A percentile compares a stretch with the other conserved stretches of the same genome.
These are phyloP conservation scores for Scedosporium dehoogii DNA, from an alignment of 2,329 filamentous ascomycete genomes.

Conservation along the genomic window DNA sequence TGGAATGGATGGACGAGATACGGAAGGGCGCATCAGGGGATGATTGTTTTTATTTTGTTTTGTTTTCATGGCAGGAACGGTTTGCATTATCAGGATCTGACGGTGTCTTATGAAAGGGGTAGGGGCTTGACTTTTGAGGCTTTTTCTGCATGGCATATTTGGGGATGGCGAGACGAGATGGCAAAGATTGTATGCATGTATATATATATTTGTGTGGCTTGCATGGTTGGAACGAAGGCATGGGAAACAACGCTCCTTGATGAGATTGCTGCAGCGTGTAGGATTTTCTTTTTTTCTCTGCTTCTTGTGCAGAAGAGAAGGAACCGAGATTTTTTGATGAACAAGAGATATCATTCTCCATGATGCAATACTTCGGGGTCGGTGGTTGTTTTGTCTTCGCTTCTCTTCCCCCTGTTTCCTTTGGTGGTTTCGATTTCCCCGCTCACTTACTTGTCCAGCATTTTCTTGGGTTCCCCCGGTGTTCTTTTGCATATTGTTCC, in stretches of 20 bases:
- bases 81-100: background rate
- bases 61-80: background rate
- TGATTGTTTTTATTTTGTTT: background rate
- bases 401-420: background rate
- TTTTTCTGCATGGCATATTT: background rate
- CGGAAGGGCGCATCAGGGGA: background rate
- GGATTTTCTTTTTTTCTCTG: background rate
- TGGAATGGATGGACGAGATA: background rate
- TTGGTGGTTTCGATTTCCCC: background rate
- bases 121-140: background rate
- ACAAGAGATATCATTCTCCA: background rate
- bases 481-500: background rate
- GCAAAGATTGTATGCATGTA: slow-evolving; percentile 1
- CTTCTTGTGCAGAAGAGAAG: background rate
- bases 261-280: background rate
- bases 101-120: background rate
- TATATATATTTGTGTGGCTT: background rate
- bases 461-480: background rate
- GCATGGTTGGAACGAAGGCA: slow-evolving; percentile 11
- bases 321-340: background rate
- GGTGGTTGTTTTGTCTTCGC: background rate
- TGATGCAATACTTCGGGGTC: background rate
- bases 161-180: background rate
- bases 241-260: slow-evolving; percentile 5
- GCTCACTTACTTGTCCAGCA: background rate